These are phyloP conservation scores for Obelidium mucronatum DNA, from an alignment of 192 early-diverging fungal genomes.

Conservation along the genomic window DNA sequence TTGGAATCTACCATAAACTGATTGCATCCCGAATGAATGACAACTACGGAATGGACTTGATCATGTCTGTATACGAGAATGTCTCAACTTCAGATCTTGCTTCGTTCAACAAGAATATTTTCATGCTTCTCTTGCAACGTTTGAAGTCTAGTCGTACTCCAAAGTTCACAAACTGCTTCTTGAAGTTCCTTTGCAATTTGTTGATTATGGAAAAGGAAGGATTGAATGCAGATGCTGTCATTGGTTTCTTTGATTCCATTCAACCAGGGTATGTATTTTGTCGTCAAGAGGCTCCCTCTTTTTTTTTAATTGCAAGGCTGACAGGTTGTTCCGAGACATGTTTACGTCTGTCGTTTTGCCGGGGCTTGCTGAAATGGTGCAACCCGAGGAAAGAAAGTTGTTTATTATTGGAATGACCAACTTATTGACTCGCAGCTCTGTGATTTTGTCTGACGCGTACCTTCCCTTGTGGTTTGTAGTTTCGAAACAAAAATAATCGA, in stretches of 20 bases:
- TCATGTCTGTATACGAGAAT: slow-evolving; percentile 79
- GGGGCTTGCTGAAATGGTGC: slow-evolving; percentile 64
- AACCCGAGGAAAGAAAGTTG: slow-evolving; percentile 67
- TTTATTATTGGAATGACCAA: slow-evolving; percentile 70
- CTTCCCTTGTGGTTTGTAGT: slow-evolving; percentile 48
- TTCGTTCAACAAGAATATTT: slow-evolving; percentile 65
- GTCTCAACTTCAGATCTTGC: slow-evolving; percentile 60
- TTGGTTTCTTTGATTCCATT: slow-evolving; percentile 64
- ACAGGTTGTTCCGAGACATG: slow-evolving; percentile 68
- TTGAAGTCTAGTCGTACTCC: slow-evolving; percentile 64
- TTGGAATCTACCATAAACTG: slow-evolving; percentile 95
- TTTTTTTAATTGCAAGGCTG: slow-evolving; percentile 21
- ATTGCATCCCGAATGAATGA: slow-evolving; percentile 85
- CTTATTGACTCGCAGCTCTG: slow-evolving; percentile 62
- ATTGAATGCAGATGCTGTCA: slow-evolving; percentile 64
- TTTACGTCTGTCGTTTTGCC: slow-evolving; percentile 70
- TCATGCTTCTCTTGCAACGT: slow-evolving; percentile 65
- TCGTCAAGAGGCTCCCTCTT: too few relatives aligned
- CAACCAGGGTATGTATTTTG: slow-evolving; percentile 59
- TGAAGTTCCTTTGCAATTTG: slow-evolving; percentile 72
- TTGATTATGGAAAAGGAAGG: slow-evolving; percentile 69
- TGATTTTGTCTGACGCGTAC: slow-evolving; percentile 63
- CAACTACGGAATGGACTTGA: slow-evolving; percentile 83
- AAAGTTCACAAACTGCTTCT: slow-evolving; percentile 70
- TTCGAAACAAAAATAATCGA: too few relatives aligned